A percentile compares a stretch with the other conserved stretches of the same genome.
phyloP scores from a whole-genome alignment of 805 yeast species.

The Jamesozyma rosinii region DNA sequence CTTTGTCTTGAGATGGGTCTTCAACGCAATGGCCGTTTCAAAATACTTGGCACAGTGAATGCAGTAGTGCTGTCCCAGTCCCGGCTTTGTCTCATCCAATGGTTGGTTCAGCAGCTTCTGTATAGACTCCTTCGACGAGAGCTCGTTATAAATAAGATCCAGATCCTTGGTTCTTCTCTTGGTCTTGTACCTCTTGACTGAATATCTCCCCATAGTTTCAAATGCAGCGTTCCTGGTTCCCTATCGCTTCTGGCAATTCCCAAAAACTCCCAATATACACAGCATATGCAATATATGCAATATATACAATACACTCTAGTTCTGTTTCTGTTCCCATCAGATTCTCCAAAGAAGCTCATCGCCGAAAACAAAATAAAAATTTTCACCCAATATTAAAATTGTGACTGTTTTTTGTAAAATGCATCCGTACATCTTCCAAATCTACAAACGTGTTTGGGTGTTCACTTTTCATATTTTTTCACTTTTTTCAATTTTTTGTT shows the following conservation, averaged over 20 bases:
- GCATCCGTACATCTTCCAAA: not conserved
- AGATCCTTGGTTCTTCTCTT: conserved; percentile 78
- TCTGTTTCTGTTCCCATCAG: not conserved
- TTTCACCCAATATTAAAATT: not conserved
- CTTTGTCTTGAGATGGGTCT: conserved; percentile 64
- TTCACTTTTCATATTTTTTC: too few relatives aligned
- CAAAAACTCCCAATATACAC: too few relatives aligned
- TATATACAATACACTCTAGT: too few relatives aligned
- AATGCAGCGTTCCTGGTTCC: too few relatives aligned
- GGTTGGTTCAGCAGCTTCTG: conserved; percentile 66
- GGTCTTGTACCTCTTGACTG: conserved; percentile 80
- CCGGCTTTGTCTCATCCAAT: conserved; percentile 82
- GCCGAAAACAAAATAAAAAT: not conserved
- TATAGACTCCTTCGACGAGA: conserved; percentile 56
- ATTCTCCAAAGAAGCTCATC: not conserved
- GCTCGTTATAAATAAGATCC: conserved; percentile 73
- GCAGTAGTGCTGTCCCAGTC: conserved; percentile 90
- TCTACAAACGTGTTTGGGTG: too few relatives aligned
- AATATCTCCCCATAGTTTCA: conserved; percentile 77
- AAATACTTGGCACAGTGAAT: conserved; percentile 89
- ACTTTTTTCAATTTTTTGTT: too few relatives aligned
- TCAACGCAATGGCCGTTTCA: conserved; percentile 65
- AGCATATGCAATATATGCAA: too few relatives aligned
- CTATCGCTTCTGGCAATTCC: too few relatives aligned
- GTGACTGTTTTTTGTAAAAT: not conserved